Base-by-base conservation (phyloP, 805 yeast genomes). In the Candida caryicola region DNA sequence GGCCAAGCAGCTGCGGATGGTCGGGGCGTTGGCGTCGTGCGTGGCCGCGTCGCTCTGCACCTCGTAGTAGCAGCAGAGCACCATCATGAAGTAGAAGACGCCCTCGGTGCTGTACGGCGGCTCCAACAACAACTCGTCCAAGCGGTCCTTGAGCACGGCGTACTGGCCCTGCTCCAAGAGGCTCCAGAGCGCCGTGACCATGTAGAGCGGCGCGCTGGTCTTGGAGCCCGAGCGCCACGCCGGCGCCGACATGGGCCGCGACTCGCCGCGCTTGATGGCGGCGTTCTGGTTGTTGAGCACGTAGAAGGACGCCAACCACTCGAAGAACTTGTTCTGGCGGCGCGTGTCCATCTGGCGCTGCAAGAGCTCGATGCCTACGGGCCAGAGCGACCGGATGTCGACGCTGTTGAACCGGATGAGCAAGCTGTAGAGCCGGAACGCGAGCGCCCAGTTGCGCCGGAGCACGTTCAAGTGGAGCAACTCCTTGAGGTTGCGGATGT, bases 321-420 rank as follows among this genome's bases (percentile, higher is more conserved):
- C 60, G 41, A 61, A 64, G 41, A 67, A 70, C 30, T 44, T 51
- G 10, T 55, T 14, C 5, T 23, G 23, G 28, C 29, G 17, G 15
- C 27, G 19, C 18, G 14, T 27, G 10, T 19, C 21, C 6, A 19
- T 21, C 38, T 30, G 34, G 23, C 31, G 34, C 16, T 43, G 35
- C n/a, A 82, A 51, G 4, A 82, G 76, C 42, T 77, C 81, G 4
- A 78, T 55, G 0, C 85, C 89, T 1, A 81, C 26, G 0, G 83
- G 75, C 90, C 90, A 84, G 8, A 82, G 51, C 3, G 73, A 59
- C 37, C 79, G 62, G 4, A 81, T 53, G 51, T 83, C 86, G 8
- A 76, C 66, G 1, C 55, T 55, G 1, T 74, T 74, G 1, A 74
- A 47, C 36, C 82, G 55, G 2, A 79, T 52, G 16, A 84, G 52